Evolutionary conservation across 1,139 yeast genomes (phyloP), one percentile per base, ranked within the genome.

Genomic region (Candida pseudoviswanathii): DNA sequence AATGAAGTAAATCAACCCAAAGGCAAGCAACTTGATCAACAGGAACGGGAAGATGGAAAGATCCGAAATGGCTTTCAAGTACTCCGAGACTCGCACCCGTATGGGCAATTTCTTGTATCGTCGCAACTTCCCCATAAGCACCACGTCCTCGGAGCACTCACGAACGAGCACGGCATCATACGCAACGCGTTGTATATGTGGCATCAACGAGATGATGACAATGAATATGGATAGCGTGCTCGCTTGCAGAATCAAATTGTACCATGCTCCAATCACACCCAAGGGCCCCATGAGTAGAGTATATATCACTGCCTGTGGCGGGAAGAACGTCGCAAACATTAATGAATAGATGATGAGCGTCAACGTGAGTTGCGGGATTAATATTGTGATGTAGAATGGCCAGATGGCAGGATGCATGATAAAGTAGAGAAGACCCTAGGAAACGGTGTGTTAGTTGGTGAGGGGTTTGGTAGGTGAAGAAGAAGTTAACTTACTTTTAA

Each of bases 81-180:
- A 51, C 32, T 58, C 57, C 5, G 63, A 67, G 46, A 61, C 61
- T 43, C 63, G 64, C 24, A 56, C 71, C 59, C 59, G 57, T 30
- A 56, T 62, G 5, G 65, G 81, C 43, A 62, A 75, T 5, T 73
- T 66, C 31, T 45, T 26, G 16, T 37, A 25, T 9, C 49, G 16
- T 25, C 76, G 68, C 30, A 80, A 58, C 49, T 74, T 73, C 10
- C 78, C 78, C 44, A 71, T 63, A 31, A 82, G 63, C 1, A 84
- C 81, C 26, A 45, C 63, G 51, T 78, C 78, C 51, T 78, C 79
- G 27, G 74, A 62, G 34, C 78, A 78, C 55, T 84, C 82, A 46
- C 70, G 66, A 37, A 75, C 67, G 44, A 87, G 59, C 0, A 85
- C 78, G 6, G 75, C 73, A 57, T 86, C 92, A 62, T 86, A 86